Percentiles rank a stretch among this genome's conserved stretches.
phyloP scores from a whole-genome alignment of 192 early-diverging fungal species.

The Umbelopsis sp. region DNA sequence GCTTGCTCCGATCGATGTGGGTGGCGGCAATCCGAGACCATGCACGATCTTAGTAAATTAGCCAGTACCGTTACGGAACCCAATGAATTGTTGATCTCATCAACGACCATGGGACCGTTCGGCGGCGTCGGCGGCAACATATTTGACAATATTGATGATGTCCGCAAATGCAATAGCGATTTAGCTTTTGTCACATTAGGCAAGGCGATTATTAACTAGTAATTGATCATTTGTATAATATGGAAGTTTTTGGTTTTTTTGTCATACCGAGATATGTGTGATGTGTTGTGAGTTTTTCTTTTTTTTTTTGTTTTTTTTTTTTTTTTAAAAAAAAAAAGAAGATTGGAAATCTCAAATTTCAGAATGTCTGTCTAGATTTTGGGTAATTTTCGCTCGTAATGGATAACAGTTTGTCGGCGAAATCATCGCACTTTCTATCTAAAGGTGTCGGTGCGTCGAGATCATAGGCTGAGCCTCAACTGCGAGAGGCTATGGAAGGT shows the following conservation, averaged over 20 bases:
- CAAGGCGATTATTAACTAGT: conserved; percentile 15
- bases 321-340: not conserved
- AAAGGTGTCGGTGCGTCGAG: too few species aligned
- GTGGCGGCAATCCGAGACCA: not conserved
- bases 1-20: conserved; percentile 2
- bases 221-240: not conserved
- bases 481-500: too few species aligned
- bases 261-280: conserved; percentile 2
- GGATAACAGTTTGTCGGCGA: too few species aligned
- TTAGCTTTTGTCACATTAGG: conserved; percentile 9
- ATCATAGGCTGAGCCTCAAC: too few species aligned
- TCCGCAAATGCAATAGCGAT: conserved; percentile 19
- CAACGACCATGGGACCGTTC: not conserved
- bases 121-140: conserved; percentile 13
- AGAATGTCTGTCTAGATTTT: too few species aligned
- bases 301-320: too few species aligned
- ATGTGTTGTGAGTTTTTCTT: too few species aligned
- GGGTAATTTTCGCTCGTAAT: too few species aligned
- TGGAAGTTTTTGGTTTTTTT: not conserved
- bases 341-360: too few species aligned
- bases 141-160: conserved; percentile 8
- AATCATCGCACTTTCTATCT: too few species aligned
- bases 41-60: conserved; percentile 2
- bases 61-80: not conserved
- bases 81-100: not conserved